Conservation (phyloP, 805 yeast species). For the Sugiyamaella marilandica region DNA sequence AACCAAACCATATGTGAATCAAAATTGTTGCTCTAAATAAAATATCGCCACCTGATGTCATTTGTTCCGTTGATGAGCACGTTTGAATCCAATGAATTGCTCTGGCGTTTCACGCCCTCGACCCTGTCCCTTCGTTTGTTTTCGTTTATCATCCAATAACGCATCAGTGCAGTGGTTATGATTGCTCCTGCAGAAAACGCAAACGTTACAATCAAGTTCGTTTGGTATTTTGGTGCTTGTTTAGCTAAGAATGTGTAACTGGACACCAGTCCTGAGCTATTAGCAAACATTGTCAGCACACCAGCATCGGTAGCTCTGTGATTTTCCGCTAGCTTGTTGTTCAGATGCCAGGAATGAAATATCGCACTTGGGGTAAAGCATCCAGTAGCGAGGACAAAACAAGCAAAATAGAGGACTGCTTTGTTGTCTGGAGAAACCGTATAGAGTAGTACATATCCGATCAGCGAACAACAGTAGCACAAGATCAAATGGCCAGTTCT, state of each 20-base stretch:
- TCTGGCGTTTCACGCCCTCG: background rate
- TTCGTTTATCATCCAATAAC: background rate
- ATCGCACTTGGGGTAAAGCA: slow-evolving; percentile 53
- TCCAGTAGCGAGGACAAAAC: slow-evolving; percentile 51
- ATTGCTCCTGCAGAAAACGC: background rate
- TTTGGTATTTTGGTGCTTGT: slow-evolving; percentile 49
- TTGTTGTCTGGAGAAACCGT: slow-evolving; percentile 38
- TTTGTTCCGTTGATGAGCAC: background rate
- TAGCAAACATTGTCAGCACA: slow-evolving; percentile 58
- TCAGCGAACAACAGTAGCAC: slow-evolving; percentile 27
- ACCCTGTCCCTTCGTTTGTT: slow-evolving; percentile 3
- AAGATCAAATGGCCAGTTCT: slow-evolving; percentile 28
- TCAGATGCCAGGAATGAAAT: slow-evolving; percentile 53
- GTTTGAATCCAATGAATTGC: background rate
- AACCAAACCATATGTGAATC: too few species aligned
- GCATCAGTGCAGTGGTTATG: background rate
- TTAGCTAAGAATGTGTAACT: slow-evolving; percentile 42
- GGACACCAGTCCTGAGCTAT: slow-evolving; percentile 50
- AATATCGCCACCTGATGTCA: slow-evolving; percentile 3
- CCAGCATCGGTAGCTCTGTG: slow-evolving; percentile 52
- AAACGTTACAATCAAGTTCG: slow-evolving; percentile 40
- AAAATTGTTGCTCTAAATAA: background rate
- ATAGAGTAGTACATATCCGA: slow-evolving; percentile 41
- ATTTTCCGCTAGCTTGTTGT: slow-evolving; percentile 54
- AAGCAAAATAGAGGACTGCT: slow-evolving; percentile 48